Base-by-base conservation (phyloP, 2,329 filamentous ascomycete genomes). In the Dryadomyces sulphureus region DNA sequence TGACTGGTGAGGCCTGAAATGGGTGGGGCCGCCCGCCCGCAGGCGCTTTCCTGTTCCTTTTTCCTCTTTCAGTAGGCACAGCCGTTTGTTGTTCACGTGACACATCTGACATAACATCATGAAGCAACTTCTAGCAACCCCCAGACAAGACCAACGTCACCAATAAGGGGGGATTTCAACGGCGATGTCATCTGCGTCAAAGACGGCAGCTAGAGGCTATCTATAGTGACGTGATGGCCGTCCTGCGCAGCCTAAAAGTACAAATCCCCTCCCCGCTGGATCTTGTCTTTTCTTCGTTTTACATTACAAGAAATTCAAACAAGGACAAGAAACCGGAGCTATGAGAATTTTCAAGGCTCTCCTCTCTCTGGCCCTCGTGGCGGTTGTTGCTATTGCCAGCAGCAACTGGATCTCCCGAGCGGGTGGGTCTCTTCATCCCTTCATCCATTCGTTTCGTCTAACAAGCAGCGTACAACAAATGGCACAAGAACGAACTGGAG, bases 401-500 rank as follows among this genome's bases (percentile, higher is more conserved):
- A 88, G 81, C 67, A 83, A 67, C 63, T 95, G 88, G 88, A 88
- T 94, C 60, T 77, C 75, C 60, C 92, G 87, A 65, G 71, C 86
- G 59, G 82, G 89, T 94, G 73, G 57, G 84, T 35, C 16, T 25
- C 1, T 22, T 12, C n/a, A n/a, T 16, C 38, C 14, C 16, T 27
- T n/a, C 27, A n/a, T 21, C 5, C 38, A 8, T 11, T 19, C 59
- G 94, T 16, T 36, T 7, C 17, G 7, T 30, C 34, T 36, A 17
- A 36, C 34, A 17, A 7, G 16, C 59, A 94, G 90, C 82, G 16
- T 96, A 96, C 73, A 95, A 96, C 68, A 95, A 92, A 63, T 98
- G 92, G 92, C 90, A 96, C 58, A 82, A 96, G 70, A 94, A 86
- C 20, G 92, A 98, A 72, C 78, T 98, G 25, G 90, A 98, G 69